These are phyloP conservation scores for Alternaria novae-zelandiae DNA, from an alignment of 2,329 filamentous ascomycete species.

Conservation along the genomic window DNA sequence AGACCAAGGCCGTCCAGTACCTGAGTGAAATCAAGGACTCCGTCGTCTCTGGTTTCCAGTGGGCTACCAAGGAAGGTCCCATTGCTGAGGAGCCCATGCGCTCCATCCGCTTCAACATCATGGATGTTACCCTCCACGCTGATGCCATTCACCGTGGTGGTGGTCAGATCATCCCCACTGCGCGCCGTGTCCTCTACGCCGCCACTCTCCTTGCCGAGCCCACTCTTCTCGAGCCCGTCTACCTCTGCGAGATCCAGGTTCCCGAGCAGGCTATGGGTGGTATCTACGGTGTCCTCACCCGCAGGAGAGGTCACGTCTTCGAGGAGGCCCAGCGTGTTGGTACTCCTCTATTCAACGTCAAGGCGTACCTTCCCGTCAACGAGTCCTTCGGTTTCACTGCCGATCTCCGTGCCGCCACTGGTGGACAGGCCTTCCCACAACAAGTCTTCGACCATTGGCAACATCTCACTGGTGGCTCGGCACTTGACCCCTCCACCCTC, in stretches of 20 bases:
- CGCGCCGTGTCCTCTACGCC: conserved; percentile 97
- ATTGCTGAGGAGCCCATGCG: conserved; percentile 99
- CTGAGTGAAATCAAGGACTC: conserved; percentile 99
- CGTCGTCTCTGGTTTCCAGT: conserved; percentile 99
- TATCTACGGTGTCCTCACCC: conserved; percentile 99
- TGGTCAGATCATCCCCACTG: conserved; percentile 97
- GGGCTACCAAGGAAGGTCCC: conserved; percentile 97
- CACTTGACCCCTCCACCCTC: conserved; percentile 82
- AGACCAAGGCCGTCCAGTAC: conserved; percentile 99
- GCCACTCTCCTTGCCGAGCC: conserved; percentile 89
- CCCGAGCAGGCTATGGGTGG: conserved; percentile 99
- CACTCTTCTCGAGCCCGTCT: conserved; percentile 93
- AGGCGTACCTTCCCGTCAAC: conserved; percentile 94
- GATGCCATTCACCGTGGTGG: conserved; percentile 99
- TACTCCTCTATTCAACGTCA: conserved; percentile 99
- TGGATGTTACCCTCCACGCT: conserved; percentile 99
- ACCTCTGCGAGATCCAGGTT: conserved; percentile 99
- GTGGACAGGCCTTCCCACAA: conserved; percentile 98
- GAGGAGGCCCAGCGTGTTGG: conserved; percentile 96
- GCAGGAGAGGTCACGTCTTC: conserved; percentile 98
- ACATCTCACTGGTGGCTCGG: conserved; percentile 90
- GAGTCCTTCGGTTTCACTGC: conserved; percentile 99
- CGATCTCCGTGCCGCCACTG: conserved; percentile 91
- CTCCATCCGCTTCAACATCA: conserved; percentile 95
- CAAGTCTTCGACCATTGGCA: conserved; percentile 99